A percentile compares a stretch with the other conserved stretches of the same genome.
Conservation (phyloP, 768 basidiomycete genomes). For the Obba rivulosa region DNA sequence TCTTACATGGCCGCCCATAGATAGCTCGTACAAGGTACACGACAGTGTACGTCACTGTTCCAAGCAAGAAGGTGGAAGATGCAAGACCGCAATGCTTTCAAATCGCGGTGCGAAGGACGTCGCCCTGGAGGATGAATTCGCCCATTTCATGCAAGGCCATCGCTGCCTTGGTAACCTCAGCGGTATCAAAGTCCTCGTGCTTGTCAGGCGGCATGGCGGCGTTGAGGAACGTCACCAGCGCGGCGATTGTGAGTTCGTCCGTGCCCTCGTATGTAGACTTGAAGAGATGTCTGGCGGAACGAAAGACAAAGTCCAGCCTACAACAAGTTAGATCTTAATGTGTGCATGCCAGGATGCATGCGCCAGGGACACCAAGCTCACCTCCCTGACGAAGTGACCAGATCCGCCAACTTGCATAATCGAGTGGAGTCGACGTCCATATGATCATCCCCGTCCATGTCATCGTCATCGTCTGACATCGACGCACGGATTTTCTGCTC, state of each 20-base stretch:
- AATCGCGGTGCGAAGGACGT: constrained; percentile 22
- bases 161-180: constrained; percentile 46
- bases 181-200: constrained; percentile 77
- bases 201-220: constrained; percentile 74
- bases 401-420: constrained; percentile 40
- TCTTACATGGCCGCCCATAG: too few species aligned
- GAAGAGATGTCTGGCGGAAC: constrained; percentile 62
- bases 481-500: neutral
- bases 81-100: neutral
- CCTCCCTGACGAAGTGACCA: constrained; percentile 58
- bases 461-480: neutral
- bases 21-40: too few species aligned
- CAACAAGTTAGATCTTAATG: constrained; percentile 2
- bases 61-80: too few species aligned
- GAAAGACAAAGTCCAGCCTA: constrained; percentile 55
- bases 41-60: too few species aligned
- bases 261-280: constrained; percentile 57
- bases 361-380: constrained; percentile 27
- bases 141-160: constrained; percentile 26
- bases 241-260: constrained; percentile 67
- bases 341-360: constrained; percentile 5
- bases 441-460: constrained; percentile 22
- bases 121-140: constrained; percentile 26
- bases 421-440: constrained; percentile 14
- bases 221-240: constrained; percentile 67